Conservation (phyloP, 441 rosid genomes). For the Eruca vesicaria region DNA sequence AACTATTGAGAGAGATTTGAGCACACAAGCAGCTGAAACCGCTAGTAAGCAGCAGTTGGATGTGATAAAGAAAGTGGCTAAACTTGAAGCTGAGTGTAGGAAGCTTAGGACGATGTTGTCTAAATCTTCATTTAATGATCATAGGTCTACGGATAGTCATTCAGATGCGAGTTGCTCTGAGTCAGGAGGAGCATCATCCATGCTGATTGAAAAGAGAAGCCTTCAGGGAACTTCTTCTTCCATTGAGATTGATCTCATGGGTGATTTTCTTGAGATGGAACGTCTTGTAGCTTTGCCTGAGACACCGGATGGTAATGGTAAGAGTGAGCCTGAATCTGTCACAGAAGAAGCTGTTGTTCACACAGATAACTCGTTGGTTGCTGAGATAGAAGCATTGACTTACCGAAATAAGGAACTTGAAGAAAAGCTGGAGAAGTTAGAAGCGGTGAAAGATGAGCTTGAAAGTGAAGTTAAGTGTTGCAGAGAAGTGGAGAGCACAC, state of each 20-base stretch:
- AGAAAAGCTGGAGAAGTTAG: constrained; percentile 41
- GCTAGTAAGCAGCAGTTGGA: constrained; percentile 94
- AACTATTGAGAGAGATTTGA: constrained; percentile 82
- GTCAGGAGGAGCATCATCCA: constrained; percentile 49
- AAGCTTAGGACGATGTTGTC: constrained; percentile 51
- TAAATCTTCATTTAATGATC: constrained; percentile 43
- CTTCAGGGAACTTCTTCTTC: constrained; percentile 27
- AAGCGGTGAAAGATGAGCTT: neutral
- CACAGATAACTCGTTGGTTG: constrained; percentile 45
- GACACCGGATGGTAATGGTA: constrained; percentile 36
- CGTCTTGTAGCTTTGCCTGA: constrained; percentile 73
- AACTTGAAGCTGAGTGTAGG: constrained; percentile 87
- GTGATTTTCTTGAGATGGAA: constrained; percentile 98
- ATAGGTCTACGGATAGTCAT: constrained; percentile 59
- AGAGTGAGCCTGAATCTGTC: constrained; percentile 33
- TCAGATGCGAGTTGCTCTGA: constrained; percentile 58
- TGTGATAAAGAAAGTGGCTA: constrained; percentile 79
- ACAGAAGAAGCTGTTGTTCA: constrained; percentile 31
- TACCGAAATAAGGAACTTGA: constrained; percentile 46
- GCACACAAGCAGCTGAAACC: constrained; percentile 84
- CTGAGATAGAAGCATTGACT: constrained; percentile 53
- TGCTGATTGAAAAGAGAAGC: constrained; percentile 48
- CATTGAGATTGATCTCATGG: constrained; percentile 75
- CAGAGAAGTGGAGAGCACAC: neutral
- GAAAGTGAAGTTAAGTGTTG: neutral